Percentiles rank a stretch among this genome's conserved stretches.
phyloP scores from a whole-genome alignment of 345 rosid species.

The Syzygium oleosum region DNA sequence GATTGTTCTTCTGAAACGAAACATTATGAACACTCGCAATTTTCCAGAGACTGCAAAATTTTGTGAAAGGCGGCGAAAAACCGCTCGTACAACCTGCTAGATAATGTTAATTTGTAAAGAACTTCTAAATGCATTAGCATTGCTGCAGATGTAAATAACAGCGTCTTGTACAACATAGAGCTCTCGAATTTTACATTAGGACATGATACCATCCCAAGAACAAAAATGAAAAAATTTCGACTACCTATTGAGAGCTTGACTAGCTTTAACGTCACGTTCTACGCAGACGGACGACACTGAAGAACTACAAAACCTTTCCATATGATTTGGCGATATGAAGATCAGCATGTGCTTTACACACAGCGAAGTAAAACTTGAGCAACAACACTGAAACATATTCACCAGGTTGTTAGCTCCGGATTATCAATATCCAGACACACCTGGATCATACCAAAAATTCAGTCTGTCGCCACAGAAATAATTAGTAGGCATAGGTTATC shows the following conservation, averaged over 20 bases:
- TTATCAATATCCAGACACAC: not conserved
- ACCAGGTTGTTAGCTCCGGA: not conserved
- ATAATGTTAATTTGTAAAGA: not conserved
- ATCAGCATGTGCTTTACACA: not conserved
- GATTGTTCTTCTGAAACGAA: not conserved
- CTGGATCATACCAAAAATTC: not conserved
- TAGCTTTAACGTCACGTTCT: not conserved
- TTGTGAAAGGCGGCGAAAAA: not conserved
- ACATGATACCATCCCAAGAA: not conserved
- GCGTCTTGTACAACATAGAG: not conserved
- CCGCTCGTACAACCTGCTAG: not conserved
- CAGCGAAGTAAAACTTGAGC: not conserved
- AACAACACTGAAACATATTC: not conserved
- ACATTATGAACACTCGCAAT: not conserved
- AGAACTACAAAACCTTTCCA: not conserved
- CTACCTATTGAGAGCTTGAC: not conserved
- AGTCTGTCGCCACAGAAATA: not conserved
- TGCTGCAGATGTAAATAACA: not conserved
- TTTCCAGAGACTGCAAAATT: not conserved
- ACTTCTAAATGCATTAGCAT: not conserved
- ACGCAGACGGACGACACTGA: not conserved
- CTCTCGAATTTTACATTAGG: not conserved
- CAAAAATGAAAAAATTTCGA: not conserved
- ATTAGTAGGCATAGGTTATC: not conserved
- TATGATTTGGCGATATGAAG: not conserved